Base-by-base conservation (phyloP, 2,329 filamentous ascomycete genomes). In the Trichoderma semiorbis region DNA sequence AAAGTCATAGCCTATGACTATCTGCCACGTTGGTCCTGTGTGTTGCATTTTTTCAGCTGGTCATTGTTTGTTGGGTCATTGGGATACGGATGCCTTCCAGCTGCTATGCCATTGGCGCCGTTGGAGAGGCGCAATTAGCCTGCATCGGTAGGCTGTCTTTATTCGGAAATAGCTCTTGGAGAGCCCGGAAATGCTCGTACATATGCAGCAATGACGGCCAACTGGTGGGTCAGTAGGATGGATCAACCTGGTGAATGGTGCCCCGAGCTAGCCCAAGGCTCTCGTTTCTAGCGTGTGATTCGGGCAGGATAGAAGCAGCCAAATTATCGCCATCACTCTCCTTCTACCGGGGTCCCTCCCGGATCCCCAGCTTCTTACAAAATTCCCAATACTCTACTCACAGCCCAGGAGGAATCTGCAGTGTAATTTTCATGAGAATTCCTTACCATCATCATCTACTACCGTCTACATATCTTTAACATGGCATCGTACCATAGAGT, bases 401-500 rank as follows among this genome's bases (percentile, higher is more conserved):
- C 10, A 55, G 21, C 11, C 24, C 50, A 7, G 12, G 11, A 5
- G 10, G 4, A 50, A 50, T 50, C 43, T 50, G 8, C 10, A 21
- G n/a, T 50, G 0, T 50, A 1, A 12, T 2, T n/a, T 50, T 50
- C n/a, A 6, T 6, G n/a, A 21, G n/a, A 21, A 50, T 2, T 12
- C 4, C 1, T 11, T 3, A 50, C 18, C 12, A 21, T 11, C n/a
- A 50, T 21, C n/a, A 21, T 21, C n/a, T 12, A 21, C n/a, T 21
- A 21, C 16, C 1, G 21, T 50, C n/a, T 47, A 21, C 43, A 21
- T 1, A 21, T 12, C 55, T 6, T 32, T n/a, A n/a, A 32, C 12
- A 70, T 70, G 68, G 57, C 68, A 21, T 70, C 68, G 14, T 70
- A 70, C 53, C 57, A 70, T 34, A 39, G 68, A 24, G 68, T 70